A percentile compares a stretch with the other conserved stretches of the same genome.
phyloP scores from a whole-genome alignment of 306 rosid genomes.

The Cercis canadensis region DNA sequence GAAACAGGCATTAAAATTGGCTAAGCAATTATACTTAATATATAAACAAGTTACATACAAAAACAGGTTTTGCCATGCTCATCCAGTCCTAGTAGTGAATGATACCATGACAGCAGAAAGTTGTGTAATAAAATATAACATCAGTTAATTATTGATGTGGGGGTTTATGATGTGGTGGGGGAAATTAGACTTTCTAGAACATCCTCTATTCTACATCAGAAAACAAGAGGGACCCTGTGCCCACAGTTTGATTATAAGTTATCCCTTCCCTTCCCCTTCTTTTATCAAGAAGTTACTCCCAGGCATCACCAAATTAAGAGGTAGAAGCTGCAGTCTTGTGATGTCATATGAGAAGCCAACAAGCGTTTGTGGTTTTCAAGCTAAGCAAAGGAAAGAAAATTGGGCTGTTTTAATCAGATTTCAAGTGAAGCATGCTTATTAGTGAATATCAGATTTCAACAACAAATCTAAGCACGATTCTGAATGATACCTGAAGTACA shows the following conservation, averaged over 20 bases:
- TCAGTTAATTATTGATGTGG: too few species aligned
- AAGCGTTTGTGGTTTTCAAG: not conserved
- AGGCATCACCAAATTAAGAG: not conserved
- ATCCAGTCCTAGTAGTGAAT: too few species aligned
- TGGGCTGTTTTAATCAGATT: not conserved
- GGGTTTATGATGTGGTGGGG: too few species aligned
- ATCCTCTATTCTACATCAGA: not conserved
- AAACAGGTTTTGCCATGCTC: too few species aligned
- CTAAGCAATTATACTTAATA: too few species aligned
- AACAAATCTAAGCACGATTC: conserved; percentile 24
- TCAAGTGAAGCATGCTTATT: not conserved
- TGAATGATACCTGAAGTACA: conserved; percentile 84
- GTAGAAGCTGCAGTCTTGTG: not conserved
- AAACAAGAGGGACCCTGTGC: not conserved
- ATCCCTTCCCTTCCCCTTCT: not conserved
- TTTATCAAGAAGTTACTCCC: not conserved
- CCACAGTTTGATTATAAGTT: too few species aligned
- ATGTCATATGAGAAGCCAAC: not conserved
- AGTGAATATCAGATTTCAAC: not conserved
- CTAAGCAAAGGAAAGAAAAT: not conserved
- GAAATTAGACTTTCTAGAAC: too few species aligned
- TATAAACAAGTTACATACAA: too few species aligned
- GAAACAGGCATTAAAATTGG: conserved; percentile 16
- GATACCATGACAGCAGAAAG: too few species aligned
- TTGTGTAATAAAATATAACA: too few species aligned